Percentiles rank a stretch among this genome's conserved stretches.
These are phyloP conservation scores for Xylaria sp. DNA, from an alignment of 2,329 filamentous ascomycete genomes.

Conservation along the genomic window DNA sequence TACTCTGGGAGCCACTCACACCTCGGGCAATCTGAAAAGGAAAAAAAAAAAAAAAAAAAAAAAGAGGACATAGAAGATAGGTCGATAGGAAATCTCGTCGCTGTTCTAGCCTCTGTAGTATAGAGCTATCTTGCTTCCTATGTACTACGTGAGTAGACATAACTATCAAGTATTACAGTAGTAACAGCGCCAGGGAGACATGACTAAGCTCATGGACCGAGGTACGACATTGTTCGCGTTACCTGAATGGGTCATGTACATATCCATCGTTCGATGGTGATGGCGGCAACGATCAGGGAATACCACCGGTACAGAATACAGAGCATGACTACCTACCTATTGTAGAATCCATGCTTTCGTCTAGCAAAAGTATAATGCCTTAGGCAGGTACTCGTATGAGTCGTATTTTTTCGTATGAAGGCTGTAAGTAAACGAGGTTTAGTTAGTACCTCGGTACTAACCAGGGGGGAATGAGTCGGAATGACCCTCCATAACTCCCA, in stretches of 20 bases:
- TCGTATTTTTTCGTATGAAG: constrained; percentile 16
- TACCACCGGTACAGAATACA: not conserved
- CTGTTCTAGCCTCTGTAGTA: not conserved
- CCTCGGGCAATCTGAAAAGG: no score
- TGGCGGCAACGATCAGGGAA: not conserved
- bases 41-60: not conserved
- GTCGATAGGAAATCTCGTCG: not conserved
- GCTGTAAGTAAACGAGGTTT: constrained; percentile 12
- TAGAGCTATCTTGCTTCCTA: not conserved
- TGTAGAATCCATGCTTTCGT: constrained; percentile 1
- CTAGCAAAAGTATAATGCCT: not conserved
- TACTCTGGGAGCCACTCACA: not conserved
- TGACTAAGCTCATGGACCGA: not conserved
- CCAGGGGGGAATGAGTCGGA: not conserved
- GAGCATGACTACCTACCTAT: not conserved
- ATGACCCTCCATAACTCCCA: not conserved
- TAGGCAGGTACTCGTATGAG: constrained; percentile 8
- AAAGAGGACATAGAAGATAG: not conserved
- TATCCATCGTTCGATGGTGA: not conserved
- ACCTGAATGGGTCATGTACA: not conserved
- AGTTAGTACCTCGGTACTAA: not conserved
- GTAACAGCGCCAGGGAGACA: not conserved
- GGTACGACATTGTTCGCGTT: not conserved
- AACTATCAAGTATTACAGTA: not conserved
- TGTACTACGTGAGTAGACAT: not conserved